Evolutionary conservation across 83 land plant species (phyloP), one percentile per base, ranked within the genome.

Genomic region (Picea abies): DNA sequence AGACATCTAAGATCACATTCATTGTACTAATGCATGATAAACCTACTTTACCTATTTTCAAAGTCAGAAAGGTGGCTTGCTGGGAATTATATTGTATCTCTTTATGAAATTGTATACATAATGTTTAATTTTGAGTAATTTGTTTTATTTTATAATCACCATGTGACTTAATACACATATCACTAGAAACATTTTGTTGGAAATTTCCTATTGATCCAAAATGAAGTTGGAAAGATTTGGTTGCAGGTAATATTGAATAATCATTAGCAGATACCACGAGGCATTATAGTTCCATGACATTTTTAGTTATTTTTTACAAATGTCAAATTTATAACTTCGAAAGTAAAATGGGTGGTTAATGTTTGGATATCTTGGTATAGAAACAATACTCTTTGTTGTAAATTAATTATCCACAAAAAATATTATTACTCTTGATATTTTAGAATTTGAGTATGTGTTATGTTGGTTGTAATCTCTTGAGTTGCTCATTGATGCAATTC

Each of bases 1-100:
- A 64, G 89, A 87, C 83, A 84, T 84, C 84, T 19, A n/a, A 63
- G 65, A 22, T 63, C 22, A 4, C 65, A 63, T 63, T 49, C 22
- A 63, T 63, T 17, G 22, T n/a, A 63, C 12, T n/a, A 20, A 61
- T 17, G 19, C 15, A 61, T 2, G 63, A 3, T 14, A 61, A 61
- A 15, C 19, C 63, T 19, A 63, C 22, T 19, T 4, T 20, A 19
- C 22, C 22, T 63, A 63, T 63, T 63, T 63, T 19, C 65, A 19
- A 19, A 63, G 65, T 63, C 22, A 63, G 65, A 5, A 63, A 63
- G 0, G 22, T 63, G 22, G 20, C 7, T 63, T 63, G 2, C 3
- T 4, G 22, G 65, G 65, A 63, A 63, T 63, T 63, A 3, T 17
- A 5, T 22, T 19, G 22, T 63, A 63, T 5, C 22, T 63, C 7